Evolutionary conservation across 2,329 filamentous ascomycete genomes (phyloP).

Genomic region (Pleoardoris graminearum): DNA sequence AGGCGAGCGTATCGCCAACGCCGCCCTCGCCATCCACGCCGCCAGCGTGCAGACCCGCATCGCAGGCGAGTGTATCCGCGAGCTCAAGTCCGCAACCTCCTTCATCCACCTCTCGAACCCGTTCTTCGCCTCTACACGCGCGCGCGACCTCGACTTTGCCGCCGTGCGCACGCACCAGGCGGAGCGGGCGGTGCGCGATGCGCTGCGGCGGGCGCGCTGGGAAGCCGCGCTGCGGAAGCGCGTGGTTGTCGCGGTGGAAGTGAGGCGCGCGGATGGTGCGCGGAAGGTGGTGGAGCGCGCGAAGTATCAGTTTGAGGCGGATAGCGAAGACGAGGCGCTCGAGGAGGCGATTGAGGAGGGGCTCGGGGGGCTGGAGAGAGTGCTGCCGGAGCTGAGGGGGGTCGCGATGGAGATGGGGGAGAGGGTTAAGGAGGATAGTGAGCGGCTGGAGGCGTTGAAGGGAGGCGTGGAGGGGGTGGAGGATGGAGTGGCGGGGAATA

Average conservation of each 20-base stretch:
- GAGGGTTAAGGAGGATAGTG: not conserved
- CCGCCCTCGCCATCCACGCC: not conserved
- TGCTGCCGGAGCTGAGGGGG: not conserved
- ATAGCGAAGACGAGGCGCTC: not conserved
- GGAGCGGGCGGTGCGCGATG: not conserved
- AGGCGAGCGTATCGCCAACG: not conserved
- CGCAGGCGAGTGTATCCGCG: not conserved
- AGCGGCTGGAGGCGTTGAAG: not conserved
- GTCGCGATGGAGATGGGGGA: not conserved
- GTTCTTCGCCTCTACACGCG: not conserved
- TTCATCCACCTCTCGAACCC: not conserved
- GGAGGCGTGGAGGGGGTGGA: not conserved
- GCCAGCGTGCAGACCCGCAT: not conserved
- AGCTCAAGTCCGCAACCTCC: not conserved
- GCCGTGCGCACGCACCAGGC: not conserved
- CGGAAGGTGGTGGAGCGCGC: not conserved
- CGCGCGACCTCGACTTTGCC: not conserved
- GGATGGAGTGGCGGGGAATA: not conserved
- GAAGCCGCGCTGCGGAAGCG: not conserved
- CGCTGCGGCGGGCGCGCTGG: not conserved
- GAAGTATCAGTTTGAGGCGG: not conserved
- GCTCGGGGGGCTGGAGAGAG: not conserved
- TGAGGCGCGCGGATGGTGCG: not conserved
- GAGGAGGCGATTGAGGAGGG: not conserved
- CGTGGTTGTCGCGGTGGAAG: not conserved